phyloP scores from a whole-genome alignment of 805 yeast genomes.

The Hanseniaspora jakobsenii region DNA sequence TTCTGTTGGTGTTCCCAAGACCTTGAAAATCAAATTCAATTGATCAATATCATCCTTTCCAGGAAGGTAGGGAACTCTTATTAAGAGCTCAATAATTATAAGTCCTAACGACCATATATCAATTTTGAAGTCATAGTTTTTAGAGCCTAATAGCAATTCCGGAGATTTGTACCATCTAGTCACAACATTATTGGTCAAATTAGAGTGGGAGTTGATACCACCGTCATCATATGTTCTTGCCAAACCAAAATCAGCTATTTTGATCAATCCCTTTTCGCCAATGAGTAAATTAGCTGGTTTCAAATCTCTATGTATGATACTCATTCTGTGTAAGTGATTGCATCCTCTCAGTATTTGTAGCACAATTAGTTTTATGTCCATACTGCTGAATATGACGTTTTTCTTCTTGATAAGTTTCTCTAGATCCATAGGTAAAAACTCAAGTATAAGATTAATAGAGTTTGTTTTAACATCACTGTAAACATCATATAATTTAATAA shows the following conservation, averaged over 20 bases:
- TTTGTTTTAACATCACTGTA: slow-evolving; percentile 40
- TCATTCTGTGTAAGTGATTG: slow-evolving; percentile 89
- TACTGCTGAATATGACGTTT: slow-evolving; percentile 60
- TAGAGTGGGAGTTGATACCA: slow-evolving; percentile 19
- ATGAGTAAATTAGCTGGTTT: slow-evolving; percentile 84
- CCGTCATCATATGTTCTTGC: slow-evolving; percentile 61
- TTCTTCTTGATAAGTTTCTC: slow-evolving; percentile 81
- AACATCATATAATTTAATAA: slow-evolving; percentile 81
- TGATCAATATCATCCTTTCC: slow-evolving; percentile 87
- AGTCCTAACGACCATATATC: slow-evolving; percentile 96
- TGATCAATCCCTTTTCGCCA: slow-evolving; percentile 77
- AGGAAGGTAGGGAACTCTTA: slow-evolving; percentile 88
- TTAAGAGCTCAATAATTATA: slow-evolving; percentile 91
- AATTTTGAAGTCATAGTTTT: slow-evolving; percentile 76
- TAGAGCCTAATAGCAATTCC: slow-evolving; percentile 76
- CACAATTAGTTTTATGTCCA: slow-evolving; percentile 87
- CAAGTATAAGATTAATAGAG: slow-evolving; percentile 73
- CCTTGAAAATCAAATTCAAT: slow-evolving; percentile 83
- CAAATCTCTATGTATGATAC: slow-evolving; percentile 80
- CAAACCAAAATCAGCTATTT: slow-evolving; percentile 94
- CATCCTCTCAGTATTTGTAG: slow-evolving; percentile 89
- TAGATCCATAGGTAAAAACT: slow-evolving; percentile 81
- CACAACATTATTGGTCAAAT: slow-evolving; percentile 83
- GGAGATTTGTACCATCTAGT: slow-evolving; percentile 98
- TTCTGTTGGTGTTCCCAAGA: slow-evolving; percentile 92